Percentiles rank a stretch among this genome's conserved stretches.
Evolutionary conservation across 495 filamentous ascomycete species (phyloP).

Genomic region (Talaromyces ruber): DNA sequence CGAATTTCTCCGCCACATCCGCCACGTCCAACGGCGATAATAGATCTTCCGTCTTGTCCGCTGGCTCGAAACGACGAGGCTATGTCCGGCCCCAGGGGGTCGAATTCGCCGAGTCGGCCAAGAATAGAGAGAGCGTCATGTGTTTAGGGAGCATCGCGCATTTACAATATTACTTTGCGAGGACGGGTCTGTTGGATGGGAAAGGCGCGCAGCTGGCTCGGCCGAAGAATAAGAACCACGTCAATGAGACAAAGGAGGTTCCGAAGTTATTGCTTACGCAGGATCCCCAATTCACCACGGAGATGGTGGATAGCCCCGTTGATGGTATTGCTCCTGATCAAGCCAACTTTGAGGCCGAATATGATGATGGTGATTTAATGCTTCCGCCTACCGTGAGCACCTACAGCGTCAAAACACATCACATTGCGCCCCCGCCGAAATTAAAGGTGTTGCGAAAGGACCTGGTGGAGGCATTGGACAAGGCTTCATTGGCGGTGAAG

Average conservation of each 20-base stretch:
- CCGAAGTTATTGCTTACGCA: constrained; percentile 35
- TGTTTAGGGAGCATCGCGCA: constrained; percentile 94
- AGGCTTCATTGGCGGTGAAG: constrained; percentile 58
- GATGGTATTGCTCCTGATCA: constrained; percentile 28
- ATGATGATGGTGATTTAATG: constrained; percentile 61
- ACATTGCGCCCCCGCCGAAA: constrained; percentile 79
- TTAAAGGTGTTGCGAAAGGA: constrained; percentile 67
- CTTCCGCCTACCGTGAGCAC: constrained; percentile 94
- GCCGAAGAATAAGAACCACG: constrained; percentile 48
- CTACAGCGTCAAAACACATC: constrained; percentile 80
- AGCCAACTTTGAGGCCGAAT: constrained; percentile 46
- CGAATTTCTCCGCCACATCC: constrained; percentile 63
- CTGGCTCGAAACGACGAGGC: constrained; percentile 57
- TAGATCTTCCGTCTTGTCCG: constrained; percentile 45
- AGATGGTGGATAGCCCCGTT: constrained; percentile 48
- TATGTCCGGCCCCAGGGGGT: constrained; percentile 89
- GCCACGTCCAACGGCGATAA: constrained; percentile 52
- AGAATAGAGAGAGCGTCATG: constrained; percentile 85
- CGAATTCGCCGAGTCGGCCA: constrained; percentile 83
- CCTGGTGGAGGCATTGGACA: constrained; percentile 58
- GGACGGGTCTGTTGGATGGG: constrained; percentile 86
- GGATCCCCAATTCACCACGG: constrained; percentile 31
- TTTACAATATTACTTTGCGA: constrained; percentile 95
- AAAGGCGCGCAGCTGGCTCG: constrained; percentile 81
- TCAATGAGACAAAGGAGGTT: constrained; percentile 25